Evolutionary conservation across 2,329 filamentous ascomycete genomes (phyloP), one percentile per base, ranked within the genome.

Genomic region (Talaromyces sp.): DNA sequence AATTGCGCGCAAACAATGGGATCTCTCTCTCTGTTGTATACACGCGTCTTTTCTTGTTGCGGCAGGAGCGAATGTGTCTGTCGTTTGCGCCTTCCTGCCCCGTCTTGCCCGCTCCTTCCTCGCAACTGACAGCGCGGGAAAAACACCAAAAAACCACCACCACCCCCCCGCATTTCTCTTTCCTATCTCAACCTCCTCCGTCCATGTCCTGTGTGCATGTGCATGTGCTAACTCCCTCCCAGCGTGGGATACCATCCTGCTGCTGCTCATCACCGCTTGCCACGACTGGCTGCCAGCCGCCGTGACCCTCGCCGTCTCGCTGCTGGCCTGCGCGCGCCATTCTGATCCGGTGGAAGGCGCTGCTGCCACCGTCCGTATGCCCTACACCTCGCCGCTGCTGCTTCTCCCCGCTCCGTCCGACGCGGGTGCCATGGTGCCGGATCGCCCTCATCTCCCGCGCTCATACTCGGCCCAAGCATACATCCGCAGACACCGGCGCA

Each of bases 401-500:
- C 30, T n/a, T 1, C 27, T 53, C 1, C 50, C 28, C 50, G 27
- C 44, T 23, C 44, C 44, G 9, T 28, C 44, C 18, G 12, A 51
- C 44, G 18, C 44, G 18, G 18, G 44, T 47, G 44, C 50, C 50
- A 53, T 53, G 50, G 27, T 53, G 27, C 50, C 50, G 50, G 50
- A 53, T 16, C 59, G 31, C 55, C 59, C 28, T 61, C 59, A 31
- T 56, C 59, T 30, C 50, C 18, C 50, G 23, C 57, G 36, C 67
- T 61, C 74, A 65, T 78, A 81, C 61, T 83, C 83, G 8, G 88
- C 86, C 34, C 82, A 83, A 4, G 81, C 85, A 16, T 88, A 88
- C 70, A 78, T 87, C 60, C 83, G 82, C 73, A 85, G 83, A 72
- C 85, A 87, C 69, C 80, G 86, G 59, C 81, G 86, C 59, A 83